Percentiles rank a stretch among this genome's conserved stretches.
Conservation (phyloP, 2,329 filamentous ascomycete genomes). For the Cryphonectria naterciae region DNA sequence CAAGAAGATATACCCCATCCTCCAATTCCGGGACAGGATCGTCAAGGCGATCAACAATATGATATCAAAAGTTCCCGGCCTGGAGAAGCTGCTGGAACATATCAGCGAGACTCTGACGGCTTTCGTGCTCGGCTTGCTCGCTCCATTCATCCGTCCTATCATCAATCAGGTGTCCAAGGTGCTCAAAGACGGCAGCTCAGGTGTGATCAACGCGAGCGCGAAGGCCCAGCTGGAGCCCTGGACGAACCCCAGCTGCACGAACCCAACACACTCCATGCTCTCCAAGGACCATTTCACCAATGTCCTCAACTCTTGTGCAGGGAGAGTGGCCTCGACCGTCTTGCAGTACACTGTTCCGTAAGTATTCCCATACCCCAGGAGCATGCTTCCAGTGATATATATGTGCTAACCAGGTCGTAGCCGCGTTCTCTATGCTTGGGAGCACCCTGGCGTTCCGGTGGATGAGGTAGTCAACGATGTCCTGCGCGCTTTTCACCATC, state of each 20-base stretch:
- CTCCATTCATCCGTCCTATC: slow-evolving; percentile 89
- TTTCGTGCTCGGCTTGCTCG: slow-evolving; percentile 87
- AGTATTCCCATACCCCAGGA: slow-evolving; percentile 37
- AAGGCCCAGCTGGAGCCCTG: slow-evolving; percentile 80
- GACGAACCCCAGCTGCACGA: slow-evolving; percentile 73
- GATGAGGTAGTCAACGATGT: slow-evolving; percentile 85
- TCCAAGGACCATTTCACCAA: slow-evolving; percentile 87
- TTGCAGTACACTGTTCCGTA: slow-evolving; percentile 85
- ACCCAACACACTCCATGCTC: slow-evolving; percentile 82
- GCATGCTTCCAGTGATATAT: slow-evolving; percentile 3
- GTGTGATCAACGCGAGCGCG: slow-evolving; percentile 68
- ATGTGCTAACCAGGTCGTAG: slow-evolving; percentile 42
- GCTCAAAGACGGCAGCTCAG: slow-evolving; percentile 83
- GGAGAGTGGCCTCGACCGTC: slow-evolving; percentile 72
- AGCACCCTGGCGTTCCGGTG: slow-evolving; percentile 80
- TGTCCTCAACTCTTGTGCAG: slow-evolving; percentile 76
- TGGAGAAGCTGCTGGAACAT: slow-evolving; percentile 88
- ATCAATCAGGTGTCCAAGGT: slow-evolving; percentile 84
- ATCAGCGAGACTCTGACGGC: slow-evolving; percentile 92
- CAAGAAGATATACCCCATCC: slow-evolving; percentile 88
- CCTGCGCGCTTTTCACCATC: slow-evolving; percentile 86
- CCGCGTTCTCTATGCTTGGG: slow-evolving; percentile 89
- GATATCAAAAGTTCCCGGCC: slow-evolving; percentile 88
- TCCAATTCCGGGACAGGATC: slow-evolving; percentile 91
- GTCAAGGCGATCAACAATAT: slow-evolving; percentile 83